Evolutionary conservation across 1,284 basidiomycete genomes (phyloP), one percentile per base, ranked within the genome.

Genomic region (Moesziomyces antarcticus): DNA sequence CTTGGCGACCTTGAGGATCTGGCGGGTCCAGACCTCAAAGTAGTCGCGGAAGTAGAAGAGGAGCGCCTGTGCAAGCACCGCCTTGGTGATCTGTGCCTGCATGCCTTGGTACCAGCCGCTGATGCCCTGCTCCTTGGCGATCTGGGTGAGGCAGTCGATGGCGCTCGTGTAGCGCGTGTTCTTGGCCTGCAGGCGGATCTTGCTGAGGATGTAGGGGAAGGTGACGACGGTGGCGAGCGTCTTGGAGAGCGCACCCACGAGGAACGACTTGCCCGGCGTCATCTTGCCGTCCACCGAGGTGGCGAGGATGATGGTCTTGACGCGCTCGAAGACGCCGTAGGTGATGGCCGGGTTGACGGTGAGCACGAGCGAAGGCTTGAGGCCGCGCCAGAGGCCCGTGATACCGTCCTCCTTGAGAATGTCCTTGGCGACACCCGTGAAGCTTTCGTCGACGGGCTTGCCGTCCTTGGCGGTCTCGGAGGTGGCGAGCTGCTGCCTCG

Each of bases 261-360:
- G 75, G 86, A 99, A 99, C 8, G 91, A 88, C 85, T 90, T 88
- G 78, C 89, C 90, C 1, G 95, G 93, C 0, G 90, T 89, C 82
- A 95, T 88, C 79, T 91, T 93, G 3, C 86, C 85, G 5, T 88
- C 88, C 16, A 86, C 86, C 50, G 86, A 87, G 14, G 86, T 85
- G 77, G 88, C 86, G 33, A 86, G 75, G 62, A 85, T 74, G 52
- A 85, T 62, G 30, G 87, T 88, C 87, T 98, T 98, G 68, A 97
- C 88, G 44, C 82, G 79, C 86, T 99, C 96, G 82, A 93, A 99
- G 41, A 92, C 88, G 53, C 97, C 97, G 84, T 99, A 99, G 1
- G 97, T 99, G 85, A 99, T 98, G 21, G 97, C 95, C 3, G 97
- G 97, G 86, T 99, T 99, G 61, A 86, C 81, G 37, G 94, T 97